These are phyloP conservation scores for Lepidium aucheri DNA, from an alignment of 345 rosid genomes.

Conservation along the genomic window DNA sequence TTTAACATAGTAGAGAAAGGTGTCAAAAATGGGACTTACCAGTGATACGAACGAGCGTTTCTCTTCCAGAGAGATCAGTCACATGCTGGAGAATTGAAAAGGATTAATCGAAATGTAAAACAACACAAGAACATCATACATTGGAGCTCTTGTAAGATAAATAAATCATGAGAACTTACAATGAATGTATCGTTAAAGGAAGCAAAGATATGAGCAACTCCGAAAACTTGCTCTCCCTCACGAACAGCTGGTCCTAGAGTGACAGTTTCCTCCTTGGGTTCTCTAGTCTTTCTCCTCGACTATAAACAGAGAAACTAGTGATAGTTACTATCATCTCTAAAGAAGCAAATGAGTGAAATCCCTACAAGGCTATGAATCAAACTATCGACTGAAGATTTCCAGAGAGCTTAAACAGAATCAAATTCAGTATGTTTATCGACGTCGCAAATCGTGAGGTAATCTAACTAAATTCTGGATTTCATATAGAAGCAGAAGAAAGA, in stretches of 20 bases:
- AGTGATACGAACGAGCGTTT: conserved; percentile 71
- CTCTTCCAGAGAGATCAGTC: conserved; percentile 76
- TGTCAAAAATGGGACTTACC: conserved; percentile 20
- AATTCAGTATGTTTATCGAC: not conserved
- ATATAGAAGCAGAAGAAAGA: not conserved
- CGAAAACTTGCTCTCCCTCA: conserved; percentile 66
- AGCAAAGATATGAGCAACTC: conserved; percentile 60
- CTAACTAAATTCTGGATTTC: not conserved
- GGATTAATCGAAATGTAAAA: not conserved
- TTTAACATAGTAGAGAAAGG: not conserved
- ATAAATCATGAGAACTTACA: conserved; percentile 24
- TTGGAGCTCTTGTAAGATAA: not conserved
- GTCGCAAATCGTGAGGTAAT: too few species aligned
- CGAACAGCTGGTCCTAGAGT: conserved; percentile 67
- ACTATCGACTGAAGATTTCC: not conserved
- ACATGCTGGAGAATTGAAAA: conserved; percentile 49
- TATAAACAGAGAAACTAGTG: not conserved
- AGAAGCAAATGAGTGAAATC: not conserved
- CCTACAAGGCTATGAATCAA: not conserved
- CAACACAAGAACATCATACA: not conserved
- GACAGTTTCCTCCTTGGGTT: conserved; percentile 66
- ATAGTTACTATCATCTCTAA: not conserved
- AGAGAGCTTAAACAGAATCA: not conserved
- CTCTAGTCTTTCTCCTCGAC: conserved; percentile 60
- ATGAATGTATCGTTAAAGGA: conserved; percentile 69